Percentiles rank a stretch among this genome's conserved stretches.
Conservation (phyloP, 306 rosid genomes). For the Trifolium subterraneum region DNA sequence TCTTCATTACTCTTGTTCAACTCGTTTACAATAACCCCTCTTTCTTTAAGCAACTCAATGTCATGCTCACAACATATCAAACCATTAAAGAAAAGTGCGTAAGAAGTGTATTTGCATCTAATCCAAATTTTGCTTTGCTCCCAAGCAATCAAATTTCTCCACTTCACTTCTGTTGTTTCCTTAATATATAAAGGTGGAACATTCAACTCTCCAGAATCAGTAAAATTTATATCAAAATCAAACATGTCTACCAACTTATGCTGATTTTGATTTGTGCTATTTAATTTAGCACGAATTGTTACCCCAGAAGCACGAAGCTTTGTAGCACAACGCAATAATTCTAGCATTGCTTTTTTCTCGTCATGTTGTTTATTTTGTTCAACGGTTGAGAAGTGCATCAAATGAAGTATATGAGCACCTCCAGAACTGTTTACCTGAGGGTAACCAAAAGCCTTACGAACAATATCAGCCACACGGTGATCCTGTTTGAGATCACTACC, state of each 20-base stretch:
- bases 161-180: constrained; percentile 16
- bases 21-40: neutral
- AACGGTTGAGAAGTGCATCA: constrained; percentile 38
- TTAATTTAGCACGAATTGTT: neutral
- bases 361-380: neutral
- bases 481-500: neutral
- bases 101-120: constrained; percentile 18
- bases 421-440: neutral
- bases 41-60: neutral
- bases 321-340: constrained; percentile 24
- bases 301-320: constrained; percentile 42
- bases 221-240: constrained; percentile 10
- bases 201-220: neutral
- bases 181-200: neutral
- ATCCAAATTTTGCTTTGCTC: constrained; percentile 25
- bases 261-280: neutral
- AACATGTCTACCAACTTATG: neutral
- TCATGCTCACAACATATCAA: constrained; percentile 29
- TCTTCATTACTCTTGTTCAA: neutral
- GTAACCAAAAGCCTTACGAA: constrained; percentile 25
- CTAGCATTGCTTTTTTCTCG: neutral
- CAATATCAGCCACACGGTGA: constrained; percentile 20
- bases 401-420: constrained; percentile 43
- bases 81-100: constrained; percentile 11
- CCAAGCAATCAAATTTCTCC: constrained; percentile 30